Conservation (phyloP, 1,139 yeast genomes). For the Diutina rugosa region DNA sequence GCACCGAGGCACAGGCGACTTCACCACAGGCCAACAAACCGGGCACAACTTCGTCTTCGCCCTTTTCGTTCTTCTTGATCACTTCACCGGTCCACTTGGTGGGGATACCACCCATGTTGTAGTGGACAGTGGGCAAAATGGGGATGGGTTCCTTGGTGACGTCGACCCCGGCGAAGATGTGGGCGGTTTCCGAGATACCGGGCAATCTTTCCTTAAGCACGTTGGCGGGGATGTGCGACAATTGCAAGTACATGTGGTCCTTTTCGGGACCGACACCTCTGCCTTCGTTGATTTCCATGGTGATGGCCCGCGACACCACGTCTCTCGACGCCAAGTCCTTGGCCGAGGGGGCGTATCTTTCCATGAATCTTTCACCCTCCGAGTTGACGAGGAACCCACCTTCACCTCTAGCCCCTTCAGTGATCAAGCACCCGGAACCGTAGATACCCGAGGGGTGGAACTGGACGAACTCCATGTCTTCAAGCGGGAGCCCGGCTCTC, state of each 20-base stretch:
- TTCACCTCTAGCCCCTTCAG: conserved; percentile 99
- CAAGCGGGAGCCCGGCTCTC: conserved; percentile 95
- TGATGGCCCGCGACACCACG: conserved; percentile 95
- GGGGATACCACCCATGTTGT: conserved; percentile 99
- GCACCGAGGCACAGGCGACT: conserved; percentile 98
- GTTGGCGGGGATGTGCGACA: conserved; percentile 85
- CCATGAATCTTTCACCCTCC: conserved; percentile 99
- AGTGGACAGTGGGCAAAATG: conserved; percentile 94
- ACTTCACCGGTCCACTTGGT: conserved; percentile 97
- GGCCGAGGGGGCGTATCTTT: conserved; percentile 97
- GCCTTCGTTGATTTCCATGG: conserved; percentile 97
- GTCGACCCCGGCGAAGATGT: conserved; percentile 97
- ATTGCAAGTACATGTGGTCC: conserved; percentile 92
- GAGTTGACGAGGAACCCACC: conserved; percentile 95
- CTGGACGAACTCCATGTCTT: conserved; percentile 95
- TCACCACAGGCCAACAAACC: conserved; percentile 98
- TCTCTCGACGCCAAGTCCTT: conserved; percentile 98
- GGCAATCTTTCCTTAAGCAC: conserved; percentile 94
- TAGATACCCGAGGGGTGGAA: conserved; percentile 99
- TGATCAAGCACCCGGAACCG: conserved; percentile 96
- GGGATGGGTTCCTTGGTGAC: conserved; percentile 99
- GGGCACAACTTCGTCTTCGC: conserved; percentile 84
- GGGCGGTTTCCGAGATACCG: conserved; percentile 98
- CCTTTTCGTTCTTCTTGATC: conserved; percentile 69
- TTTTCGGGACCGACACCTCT: conserved; percentile 97